Percentiles rank a stretch among this genome's conserved stretches.
These are phyloP conservation scores for Cyclotella baltica DNA, from an alignment of 108 stramenopile genomes.

Conservation along the genomic window DNA sequence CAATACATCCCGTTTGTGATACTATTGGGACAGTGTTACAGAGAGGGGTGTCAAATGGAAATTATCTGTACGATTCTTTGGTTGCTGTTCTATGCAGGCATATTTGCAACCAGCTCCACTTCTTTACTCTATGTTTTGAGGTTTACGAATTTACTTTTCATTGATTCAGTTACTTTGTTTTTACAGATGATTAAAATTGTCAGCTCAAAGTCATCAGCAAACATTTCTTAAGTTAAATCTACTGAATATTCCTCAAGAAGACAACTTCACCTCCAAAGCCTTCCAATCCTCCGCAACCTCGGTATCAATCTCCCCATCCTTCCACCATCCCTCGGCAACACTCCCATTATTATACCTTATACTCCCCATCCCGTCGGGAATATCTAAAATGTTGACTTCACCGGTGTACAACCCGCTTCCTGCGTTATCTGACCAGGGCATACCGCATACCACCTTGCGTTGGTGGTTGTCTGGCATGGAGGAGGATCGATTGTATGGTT, in stretches of 20 bases:
- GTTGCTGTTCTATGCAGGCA: too few species aligned
- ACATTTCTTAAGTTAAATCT: not conserved
- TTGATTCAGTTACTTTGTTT: too few species aligned
- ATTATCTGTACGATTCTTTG: too few species aligned
- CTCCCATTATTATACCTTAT: constrained; percentile 39
- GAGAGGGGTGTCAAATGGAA: too few species aligned
- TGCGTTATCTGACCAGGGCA: constrained; percentile 32
- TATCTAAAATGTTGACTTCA: constrained; percentile 39
- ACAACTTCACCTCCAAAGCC: not conserved
- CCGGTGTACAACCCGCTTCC: constrained; percentile 38
- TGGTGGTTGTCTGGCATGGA: constrained; percentile 5
- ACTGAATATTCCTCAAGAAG: not conserved
- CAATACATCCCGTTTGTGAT: too few species aligned
- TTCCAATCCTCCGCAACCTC: constrained; percentile 19
- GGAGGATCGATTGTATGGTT: not conserved
- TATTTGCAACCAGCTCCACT: too few species aligned
- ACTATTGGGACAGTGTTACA: too few species aligned
- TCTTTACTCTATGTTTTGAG: too few species aligned
- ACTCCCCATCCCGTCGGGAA: constrained; percentile 43
- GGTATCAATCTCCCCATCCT: constrained; percentile 39
- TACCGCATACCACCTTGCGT: constrained; percentile 33
- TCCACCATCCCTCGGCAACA: constrained; percentile 42
- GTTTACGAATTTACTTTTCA: too few species aligned
- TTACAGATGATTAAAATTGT: too few species aligned
- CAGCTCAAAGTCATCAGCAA: too few species aligned